Evolutionary conservation across 2,329 filamentous ascomycete genomes (phyloP), one percentile per base, ranked within the genome.

Genomic region (Claviceps spartinae): DNA sequence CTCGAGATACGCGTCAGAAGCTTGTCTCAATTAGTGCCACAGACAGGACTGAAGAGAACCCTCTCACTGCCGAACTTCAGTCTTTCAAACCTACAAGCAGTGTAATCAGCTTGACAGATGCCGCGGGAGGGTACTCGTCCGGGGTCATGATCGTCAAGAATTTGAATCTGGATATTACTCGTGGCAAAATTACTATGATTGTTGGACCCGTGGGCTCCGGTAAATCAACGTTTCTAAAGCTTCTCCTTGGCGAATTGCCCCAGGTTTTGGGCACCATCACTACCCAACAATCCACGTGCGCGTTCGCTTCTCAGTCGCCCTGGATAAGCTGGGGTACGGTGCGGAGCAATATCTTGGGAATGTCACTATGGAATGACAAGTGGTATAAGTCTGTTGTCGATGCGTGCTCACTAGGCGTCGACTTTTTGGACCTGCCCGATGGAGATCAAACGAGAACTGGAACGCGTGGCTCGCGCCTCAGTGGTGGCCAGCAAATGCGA

Each of bases 401-500:
- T 11, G 56, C 59, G 0, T 62, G 60, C 22, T 55, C 55, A 2
- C 48, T 63, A 0, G 41, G 47, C 0, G 49, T 48, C 2, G 61
- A 61, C 36, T 55, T 63, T 13, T 48, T 55, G 5, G 50, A 55
- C 11, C 43, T 63, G 2, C 50, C 57, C 11, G 47, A 57, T n/a
- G 59, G 61, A 8, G 61, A 63, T 36, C 51, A 55, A 16, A 59
- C 57, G 1, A 51, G 51, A 30, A 55, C 57, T 6, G 61, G 61
- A 3, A 57, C 56, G 13, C 54, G 55, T 2, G 61, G 61, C 5
- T 58, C 57, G 14, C 55, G 55, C 7, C 55, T 63, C 0, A 62
- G 60, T 44, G 61, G 61, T 24, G 61, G 61, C 5, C 61, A 63
- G 54, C 59, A 62, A 36, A 57, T 60, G 53, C 58, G 61, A 7